phyloP scores from a whole-genome alignment of 352 stramenopile species.

The Globisporangium spiculum region DNA sequence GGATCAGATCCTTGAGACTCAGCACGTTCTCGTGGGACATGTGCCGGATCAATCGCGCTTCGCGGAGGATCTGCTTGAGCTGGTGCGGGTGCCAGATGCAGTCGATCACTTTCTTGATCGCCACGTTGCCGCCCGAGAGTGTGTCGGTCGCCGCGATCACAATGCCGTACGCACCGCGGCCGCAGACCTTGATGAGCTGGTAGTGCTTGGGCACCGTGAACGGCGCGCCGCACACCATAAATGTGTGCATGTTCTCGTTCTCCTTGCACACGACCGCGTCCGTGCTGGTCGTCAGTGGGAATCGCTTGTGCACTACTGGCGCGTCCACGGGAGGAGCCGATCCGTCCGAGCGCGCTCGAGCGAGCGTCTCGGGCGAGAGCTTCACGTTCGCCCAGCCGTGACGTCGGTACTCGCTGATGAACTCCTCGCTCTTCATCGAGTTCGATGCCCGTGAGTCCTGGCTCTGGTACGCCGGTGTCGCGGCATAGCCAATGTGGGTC shows the following conservation, averaged over 20 bases:
- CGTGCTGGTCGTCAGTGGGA: constrained; percentile 25
- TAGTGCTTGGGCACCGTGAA: constrained; percentile 87
- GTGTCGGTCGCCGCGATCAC: constrained; percentile 87
- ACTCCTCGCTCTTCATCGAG: constrained; percentile 38
- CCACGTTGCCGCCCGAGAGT: constrained; percentile 77
- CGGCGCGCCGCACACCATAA: constrained; percentile 86
- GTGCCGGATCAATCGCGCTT: constrained; percentile 82
- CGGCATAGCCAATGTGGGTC: constrained; percentile 26
- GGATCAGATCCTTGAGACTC: constrained; percentile 82
- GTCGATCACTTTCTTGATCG: constrained; percentile 91
- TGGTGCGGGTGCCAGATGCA: constrained; percentile 89
- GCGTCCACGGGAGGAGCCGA: constrained; percentile 35
- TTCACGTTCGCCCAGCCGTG: constrained; percentile 83
- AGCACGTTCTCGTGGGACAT: constrained; percentile 85
- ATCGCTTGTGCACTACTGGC: constrained; percentile 38
- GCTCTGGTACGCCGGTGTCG: constrained; percentile 28
- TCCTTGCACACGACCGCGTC: constrained; percentile 81
- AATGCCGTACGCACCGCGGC: constrained; percentile 85
- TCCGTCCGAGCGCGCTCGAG: constrained; percentile 56
- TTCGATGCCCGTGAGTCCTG: constrained; percentile 14
- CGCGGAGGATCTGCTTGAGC: constrained; percentile 88
- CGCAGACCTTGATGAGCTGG: constrained; percentile 87
- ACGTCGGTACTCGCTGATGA: constrained; percentile 42
- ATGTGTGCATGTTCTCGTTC: constrained; percentile 86
- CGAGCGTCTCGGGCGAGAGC: constrained; percentile 56